phyloP scores from a whole-genome alignment of 345 rosid species.

The Dipteronia sinensis region DNA sequence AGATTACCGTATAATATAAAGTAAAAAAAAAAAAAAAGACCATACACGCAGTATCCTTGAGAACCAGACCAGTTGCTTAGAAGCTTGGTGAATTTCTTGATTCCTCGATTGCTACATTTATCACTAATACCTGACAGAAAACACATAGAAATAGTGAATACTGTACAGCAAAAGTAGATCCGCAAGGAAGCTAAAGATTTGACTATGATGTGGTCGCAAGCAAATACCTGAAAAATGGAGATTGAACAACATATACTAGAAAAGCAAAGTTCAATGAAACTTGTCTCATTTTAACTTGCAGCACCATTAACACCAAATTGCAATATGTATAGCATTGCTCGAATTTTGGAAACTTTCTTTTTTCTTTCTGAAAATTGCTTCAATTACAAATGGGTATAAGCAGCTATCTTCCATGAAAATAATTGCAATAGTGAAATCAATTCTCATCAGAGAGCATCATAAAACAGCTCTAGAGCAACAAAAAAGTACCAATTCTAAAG shows the following conservation, averaged over 20 bases:
- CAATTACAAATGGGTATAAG: background rate
- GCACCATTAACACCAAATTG: background rate
- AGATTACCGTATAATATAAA: background rate
- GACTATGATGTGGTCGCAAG: no score
- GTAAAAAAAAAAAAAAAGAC: constrained; percentile 12
- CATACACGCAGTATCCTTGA: constrained; percentile 90
- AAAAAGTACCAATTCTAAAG: background rate
- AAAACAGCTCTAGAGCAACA: background rate
- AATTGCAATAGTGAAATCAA: background rate
- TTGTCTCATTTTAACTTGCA: background rate
- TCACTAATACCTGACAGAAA: constrained; percentile 70
- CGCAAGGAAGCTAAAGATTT: background rate
- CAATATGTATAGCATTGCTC: background rate
- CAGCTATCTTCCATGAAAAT: no score
- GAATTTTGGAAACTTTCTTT: background rate
- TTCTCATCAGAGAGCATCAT: background rate
- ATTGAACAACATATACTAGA: background rate
- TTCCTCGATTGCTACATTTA: constrained; percentile 61
- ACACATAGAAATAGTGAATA: background rate
- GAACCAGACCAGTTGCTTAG: constrained; percentile 76
- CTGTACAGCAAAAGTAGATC: background rate
- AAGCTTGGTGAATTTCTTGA: constrained; percentile 58
- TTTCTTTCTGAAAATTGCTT: background rate
- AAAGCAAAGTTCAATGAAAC: background rate
- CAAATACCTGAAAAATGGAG: background rate